Evolutionary conservation across 164 flowering plant genomes (phyloP).

Genomic region (Protea cynaroides): DNA sequence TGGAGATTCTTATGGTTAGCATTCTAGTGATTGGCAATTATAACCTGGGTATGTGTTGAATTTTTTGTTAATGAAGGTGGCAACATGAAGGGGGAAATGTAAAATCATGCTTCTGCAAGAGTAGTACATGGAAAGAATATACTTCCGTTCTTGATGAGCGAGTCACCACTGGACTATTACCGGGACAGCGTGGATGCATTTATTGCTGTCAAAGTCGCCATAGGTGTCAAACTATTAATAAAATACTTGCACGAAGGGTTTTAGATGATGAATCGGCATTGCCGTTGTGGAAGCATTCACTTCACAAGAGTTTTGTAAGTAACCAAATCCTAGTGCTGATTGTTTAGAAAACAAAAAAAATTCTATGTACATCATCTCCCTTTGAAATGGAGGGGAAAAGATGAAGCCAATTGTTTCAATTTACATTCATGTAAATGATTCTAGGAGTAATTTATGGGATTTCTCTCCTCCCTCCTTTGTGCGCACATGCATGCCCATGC

Average conservation of each 20-base stretch:
- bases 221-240: constrained; percentile 12
- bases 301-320: constrained; percentile 37
- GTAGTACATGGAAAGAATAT: constrained; percentile 14
- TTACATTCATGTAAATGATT: no score
- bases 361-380: no score
- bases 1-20: background rate
- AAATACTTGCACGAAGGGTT: constrained; percentile 24
- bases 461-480: no score
- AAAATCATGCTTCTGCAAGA: constrained; percentile 15
- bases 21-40: background rate
- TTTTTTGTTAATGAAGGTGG: constrained; percentile 27
- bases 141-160: constrained; percentile 19
- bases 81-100: constrained; percentile 20
- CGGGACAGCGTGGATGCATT: constrained; percentile 16
- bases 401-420: no score
- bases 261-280: constrained; percentile 47
- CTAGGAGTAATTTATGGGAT: no score
- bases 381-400: no score
- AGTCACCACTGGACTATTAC: constrained; percentile 8
- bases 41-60: background rate
- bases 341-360: background rate
- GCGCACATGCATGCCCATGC: no score
- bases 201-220: constrained; percentile 34
- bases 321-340: background rate
- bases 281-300: constrained; percentile 22